Base-by-base conservation (phyloP, 208 protist species). In the Acanthamoeba triangularis region DNA sequence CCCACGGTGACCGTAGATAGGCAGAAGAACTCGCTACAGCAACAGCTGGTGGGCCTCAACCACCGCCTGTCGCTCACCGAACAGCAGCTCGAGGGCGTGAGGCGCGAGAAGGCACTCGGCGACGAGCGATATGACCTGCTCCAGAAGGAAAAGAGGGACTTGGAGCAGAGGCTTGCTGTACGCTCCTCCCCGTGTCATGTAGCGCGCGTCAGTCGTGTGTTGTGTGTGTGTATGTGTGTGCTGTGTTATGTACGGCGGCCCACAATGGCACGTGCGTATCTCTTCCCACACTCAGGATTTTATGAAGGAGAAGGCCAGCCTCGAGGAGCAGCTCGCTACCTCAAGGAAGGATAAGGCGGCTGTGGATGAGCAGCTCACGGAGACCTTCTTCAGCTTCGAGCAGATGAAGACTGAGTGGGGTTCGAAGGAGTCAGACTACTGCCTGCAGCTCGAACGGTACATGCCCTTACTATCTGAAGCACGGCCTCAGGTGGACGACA, bases 341-440 rank as follows among this genome's bases (percentile, higher is more conserved):
- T 37, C 84, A 13, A 41, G 65, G 3, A 87, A 67, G 23, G 91
- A 95, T 2, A 95, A 95, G 47, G 72, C 35, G 25, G 30, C 65
- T 16, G 91, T 95, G 11, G 91, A 95, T n/a, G 72, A 95, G 30
- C 91, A 95, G 74, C 91, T 95, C n/a, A 95, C 91, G 37, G 91
- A 95, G 47, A 72, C 91, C 37, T 88, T 87, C 72, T 95, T 95
- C 49, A 87, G 56, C 72, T 56, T 95, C 4, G 91, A 95, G 72
- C 80, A 88, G 30, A 63, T 63, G 47, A 88, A 88, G 80, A 41
- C 80, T 2, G 80, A 88, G 52, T 88, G 80, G 80, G 47, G 30
- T 23, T 56, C 80, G 14, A 88, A 88, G 52, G 80, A 88, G 5
- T 25, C 14, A 10, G 80, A 63, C 25, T 88, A 65, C 3, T 41